Percentiles rank a stretch among this genome's conserved stretches.
Evolutionary conservation across 164 flowering plant species (phyloP).

Genomic region (Vitis rotundifolia): DNA sequence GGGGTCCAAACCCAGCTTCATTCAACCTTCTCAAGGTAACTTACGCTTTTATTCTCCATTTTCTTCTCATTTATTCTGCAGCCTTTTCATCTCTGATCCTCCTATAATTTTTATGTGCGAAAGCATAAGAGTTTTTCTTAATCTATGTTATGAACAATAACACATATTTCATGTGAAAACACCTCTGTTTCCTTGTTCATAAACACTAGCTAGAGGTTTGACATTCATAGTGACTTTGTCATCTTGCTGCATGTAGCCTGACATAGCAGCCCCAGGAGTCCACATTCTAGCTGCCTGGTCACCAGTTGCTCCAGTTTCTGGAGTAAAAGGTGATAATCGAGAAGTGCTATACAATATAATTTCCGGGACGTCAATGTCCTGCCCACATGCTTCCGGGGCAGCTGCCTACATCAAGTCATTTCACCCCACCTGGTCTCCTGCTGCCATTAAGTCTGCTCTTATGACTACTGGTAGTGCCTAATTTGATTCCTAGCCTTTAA

Average conservation of each 20-base stretch:
- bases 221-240: neutral
- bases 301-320: conserved; percentile 16
- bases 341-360: conserved; percentile 15
- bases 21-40: conserved; percentile 43
- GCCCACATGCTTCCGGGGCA: conserved; percentile 35
- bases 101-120: too few species aligned
- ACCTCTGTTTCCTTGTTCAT: too few species aligned
- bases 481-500: neutral
- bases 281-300: conserved; percentile 40
- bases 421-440: conserved; percentile 44
- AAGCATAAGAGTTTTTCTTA: too few species aligned
- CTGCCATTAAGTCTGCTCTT: conserved; percentile 38
- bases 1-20: conserved; percentile 47
- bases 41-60: neutral
- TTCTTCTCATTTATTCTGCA: too few species aligned
- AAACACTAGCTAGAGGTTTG: too few species aligned
- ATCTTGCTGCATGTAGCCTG: conserved; percentile 24
- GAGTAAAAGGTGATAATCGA: conserved; percentile 8
- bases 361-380: conserved; percentile 44
- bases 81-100: too few species aligned
- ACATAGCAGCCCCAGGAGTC: conserved; percentile 38
- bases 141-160: too few species aligned
- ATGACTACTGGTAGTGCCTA: conserved; percentile 34
- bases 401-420: conserved; percentile 38
- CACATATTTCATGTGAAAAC: too few species aligned